Evolutionary conservation across 202 grass and related monocot genomes (phyloP).

Genomic region (Zoysia matrella): DNA sequence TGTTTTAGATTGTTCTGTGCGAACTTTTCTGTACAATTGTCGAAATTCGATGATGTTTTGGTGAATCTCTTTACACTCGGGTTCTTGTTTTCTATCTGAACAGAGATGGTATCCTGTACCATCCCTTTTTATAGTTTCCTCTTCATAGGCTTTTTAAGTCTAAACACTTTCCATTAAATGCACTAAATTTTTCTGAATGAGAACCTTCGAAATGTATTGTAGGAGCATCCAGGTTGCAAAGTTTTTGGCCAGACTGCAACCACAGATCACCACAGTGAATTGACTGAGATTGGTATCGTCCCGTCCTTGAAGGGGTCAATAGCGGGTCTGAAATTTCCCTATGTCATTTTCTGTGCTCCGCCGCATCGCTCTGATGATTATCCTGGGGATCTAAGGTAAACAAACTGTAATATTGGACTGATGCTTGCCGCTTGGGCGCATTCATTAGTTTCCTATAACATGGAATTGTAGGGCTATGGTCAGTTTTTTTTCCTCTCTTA

Average conservation of each 20-base stretch:
- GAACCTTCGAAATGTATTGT: slow-evolving; percentile 26
- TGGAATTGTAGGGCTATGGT: not conserved
- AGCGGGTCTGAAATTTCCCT: slow-evolving; percentile 60
- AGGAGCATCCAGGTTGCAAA: slow-evolving; percentile 80
- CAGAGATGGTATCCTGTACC: not conserved
- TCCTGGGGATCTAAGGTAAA: slow-evolving; percentile 70
- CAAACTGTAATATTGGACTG: slow-evolving; percentile 10
- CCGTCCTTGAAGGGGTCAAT: slow-evolving; percentile 63
- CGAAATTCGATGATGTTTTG: not conserved
- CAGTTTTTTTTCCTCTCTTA: not conserved
- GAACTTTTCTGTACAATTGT: slow-evolving; percentile 2
- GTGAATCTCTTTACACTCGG: not conserved
- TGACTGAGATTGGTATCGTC: slow-evolving; percentile 70
- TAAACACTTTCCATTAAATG: not conserved
- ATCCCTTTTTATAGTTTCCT: not conserved
- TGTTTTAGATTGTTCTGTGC: not conserved
- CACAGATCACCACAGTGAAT: slow-evolving; percentile 78
- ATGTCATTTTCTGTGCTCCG: slow-evolving; percentile 91
- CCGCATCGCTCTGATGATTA: slow-evolving; percentile 86
- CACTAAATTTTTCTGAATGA: not conserved
- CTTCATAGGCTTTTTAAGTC: not conserved
- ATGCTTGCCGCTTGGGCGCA: not conserved
- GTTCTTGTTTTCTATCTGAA: not conserved
- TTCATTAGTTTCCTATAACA: not conserved
- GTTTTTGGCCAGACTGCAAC: slow-evolving; percentile 81